Evolutionary conservation across 495 filamentous ascomycete genomes (phyloP).

Genomic region (Daldinia concentrica): DNA sequence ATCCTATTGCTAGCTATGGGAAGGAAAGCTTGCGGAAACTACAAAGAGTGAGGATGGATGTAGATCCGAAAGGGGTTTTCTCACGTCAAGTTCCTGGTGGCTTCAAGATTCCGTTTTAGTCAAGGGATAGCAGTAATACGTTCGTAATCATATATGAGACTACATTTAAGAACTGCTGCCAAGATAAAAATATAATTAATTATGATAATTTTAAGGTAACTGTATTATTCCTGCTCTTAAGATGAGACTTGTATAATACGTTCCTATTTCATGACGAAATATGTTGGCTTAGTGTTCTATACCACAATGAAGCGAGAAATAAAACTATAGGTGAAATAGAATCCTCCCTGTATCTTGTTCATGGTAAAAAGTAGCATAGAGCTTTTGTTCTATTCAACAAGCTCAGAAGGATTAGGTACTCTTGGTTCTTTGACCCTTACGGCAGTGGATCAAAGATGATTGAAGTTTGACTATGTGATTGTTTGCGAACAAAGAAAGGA

Average conservation of each 20-base stretch:
- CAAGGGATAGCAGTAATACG: neutral
- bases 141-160: neutral
- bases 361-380: neutral
- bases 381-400: neutral
- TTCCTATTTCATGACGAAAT: too few relatives aligned
- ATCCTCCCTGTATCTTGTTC: neutral
- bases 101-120: slow-evolving; percentile 38
- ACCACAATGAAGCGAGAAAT: too few relatives aligned
- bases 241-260: too few relatives aligned
- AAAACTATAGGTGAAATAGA: too few relatives aligned
- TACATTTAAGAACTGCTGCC: neutral
- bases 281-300: too few relatives aligned
- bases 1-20: slow-evolving; percentile 57
- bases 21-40: slow-evolving; percentile 52
- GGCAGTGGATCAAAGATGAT: neutral
- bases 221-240: too few relatives aligned
- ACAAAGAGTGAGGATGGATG: slow-evolving; percentile 47
- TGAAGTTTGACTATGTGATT: neutral
- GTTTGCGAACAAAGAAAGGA: neutral
- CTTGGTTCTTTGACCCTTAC: neutral
- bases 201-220: too few relatives aligned
- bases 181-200: neutral
- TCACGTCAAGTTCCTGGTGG: slow-evolving; percentile 49
- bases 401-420: neutral
- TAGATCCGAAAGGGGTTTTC: slow-evolving; percentile 58